These are phyloP conservation scores for Ruellia speciosa DNA, from an alignment of 305 asterid genomes.

Conservation along the genomic window DNA sequence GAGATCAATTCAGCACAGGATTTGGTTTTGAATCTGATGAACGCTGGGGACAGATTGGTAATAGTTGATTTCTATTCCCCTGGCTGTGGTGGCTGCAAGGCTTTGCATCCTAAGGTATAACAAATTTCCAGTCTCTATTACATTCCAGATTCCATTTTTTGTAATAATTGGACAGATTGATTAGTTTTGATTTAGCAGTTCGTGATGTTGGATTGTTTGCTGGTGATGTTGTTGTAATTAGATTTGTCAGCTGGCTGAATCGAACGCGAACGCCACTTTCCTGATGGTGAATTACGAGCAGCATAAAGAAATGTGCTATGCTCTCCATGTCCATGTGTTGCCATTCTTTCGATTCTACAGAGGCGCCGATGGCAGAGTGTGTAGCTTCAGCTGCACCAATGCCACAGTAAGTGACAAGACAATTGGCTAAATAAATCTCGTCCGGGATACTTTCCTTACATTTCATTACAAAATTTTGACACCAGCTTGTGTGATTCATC, in stretches of 20 bases:
- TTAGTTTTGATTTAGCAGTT: neutral
- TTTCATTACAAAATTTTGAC: neutral
- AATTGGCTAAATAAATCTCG: too few relatives aligned
- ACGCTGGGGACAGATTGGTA: conserved; percentile 72
- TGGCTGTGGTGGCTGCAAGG: conserved; percentile 88
- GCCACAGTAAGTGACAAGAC: conserved; percentile 52
- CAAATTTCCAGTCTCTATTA: neutral
- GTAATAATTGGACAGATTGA: neutral
- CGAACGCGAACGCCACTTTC: conserved; percentile 45
- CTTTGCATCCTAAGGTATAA: conserved; percentile 82
- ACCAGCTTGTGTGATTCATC: neutral
- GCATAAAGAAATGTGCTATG: conserved; percentile 66
- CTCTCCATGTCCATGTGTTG: conserved; percentile 60
- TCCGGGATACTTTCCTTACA: too few relatives aligned
- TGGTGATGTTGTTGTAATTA: conserved; percentile 25
- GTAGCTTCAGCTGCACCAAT: conserved; percentile 90
- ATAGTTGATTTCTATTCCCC: conserved; percentile 77
- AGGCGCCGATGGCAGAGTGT: conserved; percentile 63
- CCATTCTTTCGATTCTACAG: conserved; percentile 84
- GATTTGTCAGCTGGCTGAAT: conserved; percentile 83
- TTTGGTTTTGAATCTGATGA: conserved; percentile 42
- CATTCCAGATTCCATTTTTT: neutral
- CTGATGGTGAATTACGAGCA: conserved; percentile 65
- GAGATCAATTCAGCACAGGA: conserved; percentile 68
- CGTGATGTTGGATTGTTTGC: neutral